phyloP scores from a whole-genome alignment of 805 yeast genomes.

The Soucietia sequanensis region DNA sequence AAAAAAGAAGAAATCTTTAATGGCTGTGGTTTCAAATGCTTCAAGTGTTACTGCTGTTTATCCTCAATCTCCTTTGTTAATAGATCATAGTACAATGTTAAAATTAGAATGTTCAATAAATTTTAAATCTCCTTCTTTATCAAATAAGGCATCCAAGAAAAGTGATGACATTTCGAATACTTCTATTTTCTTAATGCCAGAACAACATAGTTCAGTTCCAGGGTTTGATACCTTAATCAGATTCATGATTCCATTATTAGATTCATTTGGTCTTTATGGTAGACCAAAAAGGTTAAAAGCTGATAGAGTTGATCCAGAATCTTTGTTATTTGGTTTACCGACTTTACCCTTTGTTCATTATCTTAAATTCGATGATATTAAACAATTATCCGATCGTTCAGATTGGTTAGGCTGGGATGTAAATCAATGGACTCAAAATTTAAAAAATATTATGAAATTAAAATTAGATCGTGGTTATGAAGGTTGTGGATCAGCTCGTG shows the following conservation, averaged over 20 bases:
- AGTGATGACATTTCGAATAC: constrained; percentile 38
- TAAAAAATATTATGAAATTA: constrained; percentile 28
- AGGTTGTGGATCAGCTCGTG: constrained; percentile 74
- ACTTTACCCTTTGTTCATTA: constrained; percentile 46
- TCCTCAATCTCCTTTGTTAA: constrained; percentile 78
- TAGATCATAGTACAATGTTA: constrained; percentile 84
- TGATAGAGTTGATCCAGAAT: constrained; percentile 39
- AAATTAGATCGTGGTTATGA: constrained; percentile 53
- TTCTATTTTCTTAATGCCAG: constrained; percentile 45
- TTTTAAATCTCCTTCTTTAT: constrained; percentile 45
- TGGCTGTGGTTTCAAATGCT: constrained; percentile 77
- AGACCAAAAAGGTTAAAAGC: constrained; percentile 44
- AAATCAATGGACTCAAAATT: constrained; percentile 30
- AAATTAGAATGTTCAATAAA: constrained; percentile 82
- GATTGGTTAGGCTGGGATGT: constrained; percentile 38
- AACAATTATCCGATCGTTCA: constrained; percentile 15
- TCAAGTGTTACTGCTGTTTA: constrained; percentile 83
- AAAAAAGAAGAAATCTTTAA: constrained; percentile 62
- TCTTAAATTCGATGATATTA: constrained; percentile 33
- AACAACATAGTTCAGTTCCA: constrained; percentile 45
- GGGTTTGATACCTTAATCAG: constrained; percentile 50
- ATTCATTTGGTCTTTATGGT: constrained; percentile 46
- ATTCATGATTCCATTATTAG: constrained; percentile 39
- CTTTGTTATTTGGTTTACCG: constrained; percentile 44
- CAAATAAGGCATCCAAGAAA: constrained; percentile 30